Evolutionary conservation across 306 rosid genomes (phyloP), one percentile per base, ranked within the genome.

Genomic region (Hippophae gyantsensis): DNA sequence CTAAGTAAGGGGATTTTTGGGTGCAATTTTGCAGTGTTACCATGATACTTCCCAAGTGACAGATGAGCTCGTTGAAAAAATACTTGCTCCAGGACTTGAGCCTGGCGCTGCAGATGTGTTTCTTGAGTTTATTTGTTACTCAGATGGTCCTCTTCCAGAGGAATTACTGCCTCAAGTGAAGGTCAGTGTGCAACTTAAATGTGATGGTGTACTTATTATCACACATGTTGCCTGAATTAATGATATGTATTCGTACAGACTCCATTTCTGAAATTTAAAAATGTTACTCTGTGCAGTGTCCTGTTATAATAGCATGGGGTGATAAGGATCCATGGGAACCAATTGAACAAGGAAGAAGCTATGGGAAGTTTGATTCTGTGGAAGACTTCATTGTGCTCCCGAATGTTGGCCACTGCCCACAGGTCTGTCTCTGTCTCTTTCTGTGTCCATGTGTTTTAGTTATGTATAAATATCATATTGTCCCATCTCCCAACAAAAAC

Each of bases 251-350:
- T n/a, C 12, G 7, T 42, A 13, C 56, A 68, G 10, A 40, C 8
- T 26, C 9, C 23, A 18, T 49, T 7, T 25, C 56, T 12, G 23
- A 47, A 42, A 32, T 41, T 48, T 25, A 42, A n/a, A 32, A 32
- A 32, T 32, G 38, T 32, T 32, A 56, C 58, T 65, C 43, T 68
- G 64, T 68, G 60, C 77, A 90, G 98, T 87, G 95, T 70, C 98
- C 98, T 5, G 84, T 90, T 74, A 53, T 87, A 79, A 83, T 90
- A 68, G 96, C 73, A 43, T 90, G 98, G 98, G 98, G 98, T 62
- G 98, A 87, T 76, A 90, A 87, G 79, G 98, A 90, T 79, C 98
- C 98, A 18, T 90, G 98, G 98, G 98, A 90, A 77, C 96, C 98
- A 46, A 66, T 90, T 48, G 89, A 87, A 55, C 77, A 85, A 60